Percentiles rank a stretch among this genome's conserved stretches.
phyloP scores from a whole-genome alignment of 192 early-diverging fungal species.

The Linnemannia zychae region DNA sequence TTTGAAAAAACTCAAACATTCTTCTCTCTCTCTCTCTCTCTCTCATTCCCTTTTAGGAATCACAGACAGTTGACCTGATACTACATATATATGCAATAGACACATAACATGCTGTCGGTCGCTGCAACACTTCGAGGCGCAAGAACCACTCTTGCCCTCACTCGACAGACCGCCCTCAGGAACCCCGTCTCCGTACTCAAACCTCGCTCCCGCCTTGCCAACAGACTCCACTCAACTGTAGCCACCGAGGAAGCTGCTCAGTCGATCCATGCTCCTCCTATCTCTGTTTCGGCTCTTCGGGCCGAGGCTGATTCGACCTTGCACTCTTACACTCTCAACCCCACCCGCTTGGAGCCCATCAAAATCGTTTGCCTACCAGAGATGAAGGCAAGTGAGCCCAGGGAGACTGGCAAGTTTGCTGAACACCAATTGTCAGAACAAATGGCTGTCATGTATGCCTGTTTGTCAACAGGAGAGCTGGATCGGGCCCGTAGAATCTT shows the following conservation, averaged over 20 bases:
- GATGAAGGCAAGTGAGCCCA: constrained; percentile 29
- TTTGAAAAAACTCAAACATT: not conserved
- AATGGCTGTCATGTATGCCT: constrained; percentile 83
- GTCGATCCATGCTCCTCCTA: not conserved
- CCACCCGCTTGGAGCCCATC: constrained; percentile 36
- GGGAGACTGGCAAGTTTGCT: constrained; percentile 44
- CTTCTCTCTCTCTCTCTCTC: not conserved
- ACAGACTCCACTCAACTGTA: constrained; percentile 33
- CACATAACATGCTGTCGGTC: constrained; percentile 37
- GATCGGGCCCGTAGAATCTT: constrained; percentile 83
- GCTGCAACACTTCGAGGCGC: constrained; percentile 45
- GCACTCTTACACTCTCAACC: constrained; percentile 37
- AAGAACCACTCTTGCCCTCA: constrained; percentile 14
- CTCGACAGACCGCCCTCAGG: constrained; percentile 21
- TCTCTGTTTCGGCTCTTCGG: not conserved
- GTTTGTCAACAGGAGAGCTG: constrained; percentile 79
- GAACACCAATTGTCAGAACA: constrained; percentile 72
- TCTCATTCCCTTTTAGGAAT: not conserved
- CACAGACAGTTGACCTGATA: no score
- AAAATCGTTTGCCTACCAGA: constrained; percentile 46
- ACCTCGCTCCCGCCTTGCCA: not conserved
- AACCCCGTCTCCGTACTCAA: not conserved
- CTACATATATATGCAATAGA: not conserved
- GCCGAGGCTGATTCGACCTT: constrained; percentile 24
- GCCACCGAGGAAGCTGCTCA: constrained; percentile 32